These are phyloP conservation scores for Dactylellina cionopaga DNA, from an alignment of 2,329 filamentous ascomycete species.

Conservation along the genomic window DNA sequence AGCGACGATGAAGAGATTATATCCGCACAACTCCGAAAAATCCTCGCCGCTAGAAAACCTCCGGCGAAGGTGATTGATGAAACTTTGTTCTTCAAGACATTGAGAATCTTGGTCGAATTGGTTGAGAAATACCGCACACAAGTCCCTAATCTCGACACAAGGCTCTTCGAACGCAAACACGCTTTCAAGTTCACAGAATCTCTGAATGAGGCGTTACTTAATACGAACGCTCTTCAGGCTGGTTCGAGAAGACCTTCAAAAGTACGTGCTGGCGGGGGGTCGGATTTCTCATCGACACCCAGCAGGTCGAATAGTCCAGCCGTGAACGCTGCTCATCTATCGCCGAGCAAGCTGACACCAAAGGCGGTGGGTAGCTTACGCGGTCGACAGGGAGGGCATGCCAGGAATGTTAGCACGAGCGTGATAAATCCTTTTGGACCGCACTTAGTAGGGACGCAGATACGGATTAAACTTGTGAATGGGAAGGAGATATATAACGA, in stretches of 20 bases:
- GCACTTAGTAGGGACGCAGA: slow-evolving; percentile 56
- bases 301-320: slow-evolving; percentile 39
- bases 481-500: slow-evolving; percentile 51
- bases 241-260: slow-evolving; percentile 45
- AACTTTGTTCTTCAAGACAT: slow-evolving; percentile 57
- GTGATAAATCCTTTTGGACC: slow-evolving; percentile 53
- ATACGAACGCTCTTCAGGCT: slow-evolving; percentile 53
- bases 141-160: slow-evolving; percentile 64
- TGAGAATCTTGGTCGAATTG: slow-evolving; percentile 62
- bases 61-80: slow-evolving; percentile 35
- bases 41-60: slow-evolving; percentile 60
- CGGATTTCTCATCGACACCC: slow-evolving; percentile 37
- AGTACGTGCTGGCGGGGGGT: slow-evolving; percentile 10
- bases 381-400: slow-evolving; percentile 16
- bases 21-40: slow-evolving; percentile 41
- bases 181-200: slow-evolving; percentile 65
- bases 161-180: slow-evolving; percentile 64
- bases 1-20: slow-evolving; percentile 40
- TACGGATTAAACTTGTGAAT: slow-evolving; percentile 54
- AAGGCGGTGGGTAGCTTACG: slow-evolving; percentile 11
- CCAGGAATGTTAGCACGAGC: slow-evolving; percentile 44
- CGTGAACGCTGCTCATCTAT: slow-evolving; percentile 32
- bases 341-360: slow-evolving; percentile 21
- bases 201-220: slow-evolving; percentile 60
- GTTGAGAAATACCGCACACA: slow-evolving; percentile 62